phyloP scores from a whole-genome alignment of 106 monocot genomes.

The Allium cepa region DNA sequence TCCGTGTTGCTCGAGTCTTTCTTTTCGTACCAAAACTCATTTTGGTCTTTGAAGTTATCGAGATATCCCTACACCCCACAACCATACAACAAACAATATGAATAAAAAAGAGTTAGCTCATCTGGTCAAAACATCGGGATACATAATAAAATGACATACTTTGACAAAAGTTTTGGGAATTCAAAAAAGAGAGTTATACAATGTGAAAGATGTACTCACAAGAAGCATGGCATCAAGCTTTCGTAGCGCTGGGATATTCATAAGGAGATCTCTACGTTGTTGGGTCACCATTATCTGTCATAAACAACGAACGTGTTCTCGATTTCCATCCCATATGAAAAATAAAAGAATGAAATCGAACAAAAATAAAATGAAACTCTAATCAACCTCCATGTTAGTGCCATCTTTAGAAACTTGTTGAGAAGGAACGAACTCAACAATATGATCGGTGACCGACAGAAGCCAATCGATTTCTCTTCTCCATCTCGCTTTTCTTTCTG shows the following conservation, averaged over 20 bases:
- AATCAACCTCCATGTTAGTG: constrained; percentile 62
- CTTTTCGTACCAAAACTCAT: constrained; percentile 71
- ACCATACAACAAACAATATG: not conserved
- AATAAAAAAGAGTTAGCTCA: not conserved
- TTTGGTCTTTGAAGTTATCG: constrained; percentile 78
- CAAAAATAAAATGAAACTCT: not conserved
- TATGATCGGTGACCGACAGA: constrained; percentile 75
- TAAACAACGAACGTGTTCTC: too few relatives aligned
- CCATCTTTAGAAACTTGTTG: constrained; percentile 65
- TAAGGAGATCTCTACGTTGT: constrained; percentile 68
- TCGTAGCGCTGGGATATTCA: constrained; percentile 74
- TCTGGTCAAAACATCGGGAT: too few relatives aligned
- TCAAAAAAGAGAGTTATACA: too few relatives aligned
- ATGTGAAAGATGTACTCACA: constrained; percentile 23
- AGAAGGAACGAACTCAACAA: constrained; percentile 78
- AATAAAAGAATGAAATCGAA: not conserved
- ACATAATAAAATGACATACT: too few relatives aligned
- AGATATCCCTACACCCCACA: constrained; percentile 46
- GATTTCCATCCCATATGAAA: not conserved
- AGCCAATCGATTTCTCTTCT: constrained; percentile 79
- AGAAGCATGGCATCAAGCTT: constrained; percentile 92
- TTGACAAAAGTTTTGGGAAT: too few relatives aligned
- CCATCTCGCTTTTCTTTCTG: constrained; percentile 64
- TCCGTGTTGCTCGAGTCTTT: constrained; percentile 26
- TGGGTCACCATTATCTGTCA: constrained; percentile 72